Evolutionary conservation across 768 basidiomycete genomes (phyloP).

Genomic region (Boletus subparvulus): DNA sequence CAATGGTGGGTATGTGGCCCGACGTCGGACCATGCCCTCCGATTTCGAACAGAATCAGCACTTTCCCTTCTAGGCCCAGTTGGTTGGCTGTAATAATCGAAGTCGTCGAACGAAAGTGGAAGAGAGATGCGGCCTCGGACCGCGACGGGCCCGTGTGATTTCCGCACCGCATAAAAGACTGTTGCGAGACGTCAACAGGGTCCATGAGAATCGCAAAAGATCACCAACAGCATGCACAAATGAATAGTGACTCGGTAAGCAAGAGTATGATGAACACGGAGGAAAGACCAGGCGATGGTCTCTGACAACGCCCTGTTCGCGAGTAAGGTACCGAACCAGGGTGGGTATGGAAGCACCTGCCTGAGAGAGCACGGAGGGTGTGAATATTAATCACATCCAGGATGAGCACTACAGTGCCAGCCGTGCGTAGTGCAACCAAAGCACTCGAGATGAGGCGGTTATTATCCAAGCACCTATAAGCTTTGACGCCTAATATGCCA

Average conservation of each 20-base stretch:
- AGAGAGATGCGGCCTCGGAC: conserved; percentile 58
- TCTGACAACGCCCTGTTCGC: conserved; percentile 47
- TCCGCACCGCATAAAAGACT: conserved; percentile 60
- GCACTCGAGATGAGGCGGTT: conserved; percentile 51
- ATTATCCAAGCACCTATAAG: conserved; percentile 62
- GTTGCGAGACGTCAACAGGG: conserved; percentile 8
- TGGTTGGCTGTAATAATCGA: conserved; percentile 18
- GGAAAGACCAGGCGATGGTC: conserved; percentile 33
- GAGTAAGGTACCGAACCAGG: background rate
- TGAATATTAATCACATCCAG: conserved; percentile 41
- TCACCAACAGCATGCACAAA: conserved; percentile 58
- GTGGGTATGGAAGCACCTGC: conserved; percentile 25
- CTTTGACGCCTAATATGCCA: conserved; percentile 64
- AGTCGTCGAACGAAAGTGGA: conserved; percentile 44
- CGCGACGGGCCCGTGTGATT: conserved; percentile 47
- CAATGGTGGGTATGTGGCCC: background rate
- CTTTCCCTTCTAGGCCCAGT: conserved; percentile 5
- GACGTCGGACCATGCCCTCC: conserved; percentile 49
- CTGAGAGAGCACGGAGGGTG: conserved; percentile 47
- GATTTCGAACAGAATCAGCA: conserved; percentile 13
- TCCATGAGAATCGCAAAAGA: background rate
- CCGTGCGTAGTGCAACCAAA: conserved; percentile 42
- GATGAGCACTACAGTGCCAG: conserved; percentile 41
- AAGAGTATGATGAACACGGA: conserved; percentile 48
- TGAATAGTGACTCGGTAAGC: conserved; percentile 54